phyloP scores from a whole-genome alignment of 805 yeast genomes.

The Kregervanrija fluxuum region DNA sequence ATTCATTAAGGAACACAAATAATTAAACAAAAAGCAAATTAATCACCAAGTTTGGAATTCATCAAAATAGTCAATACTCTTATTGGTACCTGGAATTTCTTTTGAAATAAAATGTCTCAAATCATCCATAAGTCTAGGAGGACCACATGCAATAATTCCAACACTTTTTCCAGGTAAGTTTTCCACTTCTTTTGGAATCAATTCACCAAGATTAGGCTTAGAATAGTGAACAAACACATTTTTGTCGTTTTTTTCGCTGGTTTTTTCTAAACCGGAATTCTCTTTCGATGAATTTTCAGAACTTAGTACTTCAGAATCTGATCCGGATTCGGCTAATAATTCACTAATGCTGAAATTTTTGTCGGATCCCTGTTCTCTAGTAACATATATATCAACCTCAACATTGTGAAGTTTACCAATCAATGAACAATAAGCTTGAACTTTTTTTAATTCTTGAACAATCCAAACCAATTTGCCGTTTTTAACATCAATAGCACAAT shows the following conservation, averaged over 20 bases:
- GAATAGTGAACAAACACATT: slow-evolving; percentile 29
- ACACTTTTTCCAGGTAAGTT: slow-evolving; percentile 30
- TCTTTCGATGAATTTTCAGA: slow-evolving; percentile 5
- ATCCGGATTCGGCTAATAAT: not conserved
- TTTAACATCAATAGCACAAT: slow-evolving; percentile 29
- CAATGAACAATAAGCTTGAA: slow-evolving; percentile 33
- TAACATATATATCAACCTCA: slow-evolving; percentile 31
- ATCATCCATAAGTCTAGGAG: slow-evolving; percentile 40
- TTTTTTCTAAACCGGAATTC: slow-evolving; percentile 7
- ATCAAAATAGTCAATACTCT: slow-evolving; percentile 63
- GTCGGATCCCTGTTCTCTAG: slow-evolving; percentile 22
- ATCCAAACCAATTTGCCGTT: slow-evolving; percentile 52
- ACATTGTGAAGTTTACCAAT: slow-evolving; percentile 20
- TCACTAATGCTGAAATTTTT: not conserved
- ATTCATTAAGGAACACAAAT: too few species aligned
- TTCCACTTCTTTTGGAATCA: slow-evolving; percentile 28
- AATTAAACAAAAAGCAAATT: too few species aligned
- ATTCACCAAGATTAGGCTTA: slow-evolving; percentile 31
- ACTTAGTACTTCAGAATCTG: not conserved
- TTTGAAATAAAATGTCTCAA: slow-evolving; percentile 41
- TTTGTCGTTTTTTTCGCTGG: slow-evolving; percentile 12
- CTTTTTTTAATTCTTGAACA: slow-evolving; percentile 39
- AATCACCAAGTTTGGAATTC: slow-evolving; percentile 65
- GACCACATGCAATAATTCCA: slow-evolving; percentile 42
- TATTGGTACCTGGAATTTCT: slow-evolving; percentile 32